These are phyloP conservation scores for Rubus parviflorus DNA, from an alignment of 306 rosid species.

Conservation along the genomic window DNA sequence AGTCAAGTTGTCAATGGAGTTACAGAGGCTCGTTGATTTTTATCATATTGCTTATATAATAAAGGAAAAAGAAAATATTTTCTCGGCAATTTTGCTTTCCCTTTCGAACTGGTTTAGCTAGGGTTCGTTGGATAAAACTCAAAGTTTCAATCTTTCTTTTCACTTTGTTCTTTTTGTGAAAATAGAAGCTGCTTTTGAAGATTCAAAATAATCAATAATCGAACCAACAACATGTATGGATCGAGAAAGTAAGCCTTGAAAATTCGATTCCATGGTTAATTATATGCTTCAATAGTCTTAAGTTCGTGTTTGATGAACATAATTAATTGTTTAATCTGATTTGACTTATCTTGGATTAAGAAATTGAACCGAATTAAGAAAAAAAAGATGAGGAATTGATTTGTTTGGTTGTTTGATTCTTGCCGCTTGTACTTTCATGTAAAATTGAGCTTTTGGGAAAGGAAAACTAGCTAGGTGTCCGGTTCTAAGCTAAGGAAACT, in stretches of 20 bases:
- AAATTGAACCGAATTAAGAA: neutral
- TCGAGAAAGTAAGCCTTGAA: conserved; percentile 16
- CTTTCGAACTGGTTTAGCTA: neutral
- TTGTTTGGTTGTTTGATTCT: neutral
- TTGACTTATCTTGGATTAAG: neutral
- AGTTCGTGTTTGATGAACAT: neutral
- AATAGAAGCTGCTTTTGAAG: no score
- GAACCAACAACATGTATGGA: conserved; percentile 11
- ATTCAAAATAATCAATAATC: neutral
- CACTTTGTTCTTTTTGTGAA: no score
- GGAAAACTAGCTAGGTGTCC: neutral
- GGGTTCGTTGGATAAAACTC: neutral
- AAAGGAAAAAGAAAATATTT: no score
- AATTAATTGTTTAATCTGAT: neutral
- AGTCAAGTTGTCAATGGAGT: no score
- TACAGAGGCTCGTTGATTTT: no score
- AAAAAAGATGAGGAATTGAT: neutral
- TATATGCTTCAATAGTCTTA: neutral
- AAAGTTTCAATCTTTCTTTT: neutral
- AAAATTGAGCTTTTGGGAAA: neutral
- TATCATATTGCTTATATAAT: no score
- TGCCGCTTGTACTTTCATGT: neutral
- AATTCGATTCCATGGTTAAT: neutral
- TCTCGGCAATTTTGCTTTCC: no score
- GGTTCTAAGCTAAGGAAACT: neutral